Percentiles rank a stretch among this genome's conserved stretches.
Evolutionary conservation across 2,329 filamentous ascomycete species (phyloP).

Genomic region (Xylaria sp.): DNA sequence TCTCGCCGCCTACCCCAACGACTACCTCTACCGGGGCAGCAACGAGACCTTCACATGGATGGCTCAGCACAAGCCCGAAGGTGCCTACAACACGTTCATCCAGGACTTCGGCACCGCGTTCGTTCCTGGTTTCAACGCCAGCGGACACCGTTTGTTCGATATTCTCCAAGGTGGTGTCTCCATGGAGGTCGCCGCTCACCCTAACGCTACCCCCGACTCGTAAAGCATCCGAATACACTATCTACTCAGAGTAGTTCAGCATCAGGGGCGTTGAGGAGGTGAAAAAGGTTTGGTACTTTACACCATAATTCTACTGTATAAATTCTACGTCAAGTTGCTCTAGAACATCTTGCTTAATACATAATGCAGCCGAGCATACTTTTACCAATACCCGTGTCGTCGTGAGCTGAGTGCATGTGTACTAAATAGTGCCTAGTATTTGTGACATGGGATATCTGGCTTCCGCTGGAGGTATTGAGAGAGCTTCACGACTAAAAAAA

Average conservation of each 20-base stretch:
- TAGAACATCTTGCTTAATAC: constrained; percentile 7
- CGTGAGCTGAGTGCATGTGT: too few species aligned
- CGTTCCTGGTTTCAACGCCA: constrained; percentile 18
- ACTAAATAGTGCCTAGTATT: too few species aligned
- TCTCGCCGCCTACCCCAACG: constrained; percentile 32
- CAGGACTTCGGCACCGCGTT: constrained; percentile 18
- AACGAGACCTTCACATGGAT: constrained; percentile 40
- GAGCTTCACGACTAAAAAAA: too few species aligned
- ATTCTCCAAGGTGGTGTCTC: background rate
- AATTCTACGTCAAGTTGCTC: background rate
- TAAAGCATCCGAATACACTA: background rate
- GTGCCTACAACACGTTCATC: constrained; percentile 34
- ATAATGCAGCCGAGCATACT: background rate
- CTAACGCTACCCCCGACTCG: background rate
- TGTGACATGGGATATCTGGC: too few species aligned
- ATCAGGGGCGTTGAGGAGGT: constrained; percentile 4
- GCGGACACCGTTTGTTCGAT: constrained; percentile 27
- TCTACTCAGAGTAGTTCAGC: background rate
- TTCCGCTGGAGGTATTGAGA: too few species aligned
- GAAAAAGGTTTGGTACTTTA: background rate
- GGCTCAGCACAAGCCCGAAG: constrained; percentile 33
- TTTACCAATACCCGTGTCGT: background rate
- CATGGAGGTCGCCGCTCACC: background rate
- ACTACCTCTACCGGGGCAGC: constrained; percentile 34
- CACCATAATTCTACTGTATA: constrained; percentile 3